Percentiles rank a stretch among this genome's conserved stretches.
Evolutionary conservation across 345 rosid genomes (phyloP).

Genomic region (Litchi chinensis): DNA sequence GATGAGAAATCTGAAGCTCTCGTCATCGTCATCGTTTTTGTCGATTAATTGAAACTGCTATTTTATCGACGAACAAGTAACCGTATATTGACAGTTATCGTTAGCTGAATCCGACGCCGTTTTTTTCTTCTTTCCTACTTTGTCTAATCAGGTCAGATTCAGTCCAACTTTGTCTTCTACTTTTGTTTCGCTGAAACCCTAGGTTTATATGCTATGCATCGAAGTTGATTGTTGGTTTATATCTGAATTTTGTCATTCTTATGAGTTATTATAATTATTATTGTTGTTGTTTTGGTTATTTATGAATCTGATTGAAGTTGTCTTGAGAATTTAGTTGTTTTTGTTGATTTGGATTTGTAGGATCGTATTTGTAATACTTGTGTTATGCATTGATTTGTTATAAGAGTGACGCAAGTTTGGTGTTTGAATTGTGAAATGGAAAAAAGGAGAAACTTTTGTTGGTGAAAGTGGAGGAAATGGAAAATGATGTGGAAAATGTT

Average conservation of each 20-base stretch:
- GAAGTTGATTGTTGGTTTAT: not conserved
- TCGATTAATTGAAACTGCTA: conserved; percentile 4
- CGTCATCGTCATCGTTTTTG: conserved; percentile 23
- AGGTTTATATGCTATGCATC: conserved; percentile 23
- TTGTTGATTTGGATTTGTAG: conserved; percentile 8
- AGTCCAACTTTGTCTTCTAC: not conserved
- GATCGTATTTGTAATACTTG: not conserved
- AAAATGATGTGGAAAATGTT: not conserved
- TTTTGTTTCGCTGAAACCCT: conserved; percentile 11
- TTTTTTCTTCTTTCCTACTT: not conserved
- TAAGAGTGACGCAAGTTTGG: not conserved
- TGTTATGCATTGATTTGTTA: conserved; percentile 6
- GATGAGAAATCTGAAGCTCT: conserved; percentile 16
- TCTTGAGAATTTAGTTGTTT: not conserved
- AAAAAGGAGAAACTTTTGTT: not conserved
- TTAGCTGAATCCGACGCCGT: conserved; percentile 10
- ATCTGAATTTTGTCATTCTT: not conserved
- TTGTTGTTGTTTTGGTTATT: not conserved
- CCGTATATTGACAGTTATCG: not conserved
- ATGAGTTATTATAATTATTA: not conserved
- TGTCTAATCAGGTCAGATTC: conserved; percentile 24
- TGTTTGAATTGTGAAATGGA: not conserved
- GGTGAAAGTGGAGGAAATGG: not conserved
- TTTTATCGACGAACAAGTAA: not conserved
- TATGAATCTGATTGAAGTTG: not conserved